These are phyloP conservation scores for Stellera chamaejasme DNA, from an alignment of 345 rosid genomes.

Conservation along the genomic window DNA sequence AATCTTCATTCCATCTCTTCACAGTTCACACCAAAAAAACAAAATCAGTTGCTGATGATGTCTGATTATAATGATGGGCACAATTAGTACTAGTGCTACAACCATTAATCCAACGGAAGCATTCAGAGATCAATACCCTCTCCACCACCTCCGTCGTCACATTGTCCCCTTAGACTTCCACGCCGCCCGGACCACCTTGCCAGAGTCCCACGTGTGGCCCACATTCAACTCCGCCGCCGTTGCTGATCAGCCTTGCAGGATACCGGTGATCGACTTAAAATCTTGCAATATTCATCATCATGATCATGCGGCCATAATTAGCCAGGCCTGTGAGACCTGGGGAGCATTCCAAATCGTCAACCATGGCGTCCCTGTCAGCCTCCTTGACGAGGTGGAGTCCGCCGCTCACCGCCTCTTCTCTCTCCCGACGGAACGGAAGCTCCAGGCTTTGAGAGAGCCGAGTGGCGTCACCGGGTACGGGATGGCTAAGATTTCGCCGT, in stretches of 20 bases:
- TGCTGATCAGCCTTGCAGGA: conserved; percentile 8
- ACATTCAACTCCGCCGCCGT: conserved; percentile 12
- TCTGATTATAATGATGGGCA: background rate
- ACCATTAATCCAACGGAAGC: background rate
- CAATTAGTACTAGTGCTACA: background rate
- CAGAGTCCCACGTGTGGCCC: conserved; percentile 8
- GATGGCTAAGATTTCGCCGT: conserved; percentile 54
- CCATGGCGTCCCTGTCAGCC: conserved; percentile 42
- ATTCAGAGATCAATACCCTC: conserved; percentile 12
- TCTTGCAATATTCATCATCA: conserved; percentile 23
- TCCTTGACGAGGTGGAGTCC: conserved; percentile 41
- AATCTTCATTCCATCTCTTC: too few relatives aligned
- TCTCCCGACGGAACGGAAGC: conserved; percentile 51
- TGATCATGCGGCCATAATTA: conserved; percentile 11
- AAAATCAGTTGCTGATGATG: too few relatives aligned
- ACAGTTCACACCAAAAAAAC: too few relatives aligned
- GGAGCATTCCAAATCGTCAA: conserved; percentile 66
- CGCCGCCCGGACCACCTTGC: conserved; percentile 1
- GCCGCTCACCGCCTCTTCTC: conserved; percentile 49
- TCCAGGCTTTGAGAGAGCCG: conserved; percentile 45
- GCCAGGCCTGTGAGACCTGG: conserved; percentile 59
- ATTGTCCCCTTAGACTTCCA: conserved; percentile 11
- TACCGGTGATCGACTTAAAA: conserved; percentile 52
- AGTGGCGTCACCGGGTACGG: conserved; percentile 64
- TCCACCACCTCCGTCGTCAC: conserved; percentile 23